Percentiles rank a stretch among this genome's conserved stretches.
Evolutionary conservation across 805 yeast species (phyloP).

Genomic region (Wickerhamiella shivajii): DNA sequence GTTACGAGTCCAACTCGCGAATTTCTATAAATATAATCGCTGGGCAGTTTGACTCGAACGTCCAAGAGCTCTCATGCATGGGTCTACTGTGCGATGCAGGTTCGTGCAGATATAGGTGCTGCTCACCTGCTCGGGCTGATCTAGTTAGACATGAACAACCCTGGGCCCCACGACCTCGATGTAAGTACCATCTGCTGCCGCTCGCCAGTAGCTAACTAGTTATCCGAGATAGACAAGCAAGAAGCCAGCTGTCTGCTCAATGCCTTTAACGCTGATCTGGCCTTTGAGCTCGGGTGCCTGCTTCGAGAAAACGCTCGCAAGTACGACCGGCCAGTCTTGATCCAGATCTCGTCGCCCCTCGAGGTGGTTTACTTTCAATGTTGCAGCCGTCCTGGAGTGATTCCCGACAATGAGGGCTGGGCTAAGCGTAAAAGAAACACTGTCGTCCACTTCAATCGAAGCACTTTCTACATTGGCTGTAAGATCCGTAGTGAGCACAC

Average conservation of each 20-base stretch:
- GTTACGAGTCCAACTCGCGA: too few species aligned
- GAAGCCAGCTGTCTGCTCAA: conserved; percentile 19
- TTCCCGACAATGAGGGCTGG: conserved; percentile 22
- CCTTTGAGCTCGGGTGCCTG: conserved; percentile 64
- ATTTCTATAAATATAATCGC: too few species aligned
- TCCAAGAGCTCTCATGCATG: too few species aligned
- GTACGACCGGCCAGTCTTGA: conserved; percentile 16
- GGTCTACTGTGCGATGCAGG: too few species aligned
- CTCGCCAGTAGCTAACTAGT: too few species aligned
- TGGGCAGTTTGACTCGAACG: too few species aligned
- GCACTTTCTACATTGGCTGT: conserved; percentile 21
- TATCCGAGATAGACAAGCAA: conserved; percentile 17
- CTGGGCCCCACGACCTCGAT: conserved; percentile 15
- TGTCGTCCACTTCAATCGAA: conserved; percentile 19
- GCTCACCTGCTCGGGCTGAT: too few species aligned
- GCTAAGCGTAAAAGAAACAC: conserved; percentile 19
- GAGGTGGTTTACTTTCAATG: conserved; percentile 21
- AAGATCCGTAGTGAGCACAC: conserved; percentile 16
- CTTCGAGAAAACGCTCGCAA: conserved; percentile 29
- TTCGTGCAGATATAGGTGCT: too few species aligned
- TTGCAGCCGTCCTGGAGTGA: conserved; percentile 20
- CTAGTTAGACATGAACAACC: too few species aligned
- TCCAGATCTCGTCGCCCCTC: conserved; percentile 16
- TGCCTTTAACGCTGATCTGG: conserved; percentile 35
- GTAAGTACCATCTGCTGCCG: too few species aligned